Percentiles rank a stretch among this genome's conserved stretches.
These are phyloP conservation scores for Arctostaphylos glauca DNA, from an alignment of 148 eudicot genomes.

Conservation along the genomic window DNA sequence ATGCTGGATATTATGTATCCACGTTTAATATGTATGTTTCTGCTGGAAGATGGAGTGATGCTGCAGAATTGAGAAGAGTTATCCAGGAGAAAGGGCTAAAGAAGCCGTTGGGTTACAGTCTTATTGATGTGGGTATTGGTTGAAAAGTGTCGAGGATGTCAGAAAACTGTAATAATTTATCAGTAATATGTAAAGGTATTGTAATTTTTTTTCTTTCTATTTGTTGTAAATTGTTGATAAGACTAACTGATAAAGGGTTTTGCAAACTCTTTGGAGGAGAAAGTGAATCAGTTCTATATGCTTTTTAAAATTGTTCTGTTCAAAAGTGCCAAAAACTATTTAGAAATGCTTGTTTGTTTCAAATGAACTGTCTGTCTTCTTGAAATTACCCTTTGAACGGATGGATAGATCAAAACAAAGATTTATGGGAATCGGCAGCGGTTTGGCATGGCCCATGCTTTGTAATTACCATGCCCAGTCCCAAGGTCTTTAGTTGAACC, in stretches of 20 bases:
- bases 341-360: neutral
- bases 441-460: too few relatives aligned
- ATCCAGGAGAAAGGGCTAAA: slow-evolving; percentile 29
- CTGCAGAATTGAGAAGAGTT: slow-evolving; percentile 37
- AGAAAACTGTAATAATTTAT: neutral
- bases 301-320: neutral
- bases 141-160: neutral
- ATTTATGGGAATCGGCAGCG: too few relatives aligned
- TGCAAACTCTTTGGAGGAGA: neutral
- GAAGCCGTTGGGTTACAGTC: slow-evolving; percentile 39
- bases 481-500: too few relatives aligned
- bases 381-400: neutral
- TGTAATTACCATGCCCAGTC: too few relatives aligned
- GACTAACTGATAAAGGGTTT: neutral
- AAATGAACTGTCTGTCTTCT: neutral
- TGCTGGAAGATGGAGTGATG: slow-evolving; percentile 52
- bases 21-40: slow-evolving; percentile 43
- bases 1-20: slow-evolving; percentile 36
- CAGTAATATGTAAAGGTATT: neutral
- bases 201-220: neutral
- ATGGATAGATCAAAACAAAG: neutral
- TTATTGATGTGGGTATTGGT: slow-evolving; percentile 30
- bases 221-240: neutral
- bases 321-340: neutral
- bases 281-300: neutral